Base-by-base conservation (phyloP, 2,329 filamentous ascomycete species). In the Cladosporium sphaerospermum region DNA sequence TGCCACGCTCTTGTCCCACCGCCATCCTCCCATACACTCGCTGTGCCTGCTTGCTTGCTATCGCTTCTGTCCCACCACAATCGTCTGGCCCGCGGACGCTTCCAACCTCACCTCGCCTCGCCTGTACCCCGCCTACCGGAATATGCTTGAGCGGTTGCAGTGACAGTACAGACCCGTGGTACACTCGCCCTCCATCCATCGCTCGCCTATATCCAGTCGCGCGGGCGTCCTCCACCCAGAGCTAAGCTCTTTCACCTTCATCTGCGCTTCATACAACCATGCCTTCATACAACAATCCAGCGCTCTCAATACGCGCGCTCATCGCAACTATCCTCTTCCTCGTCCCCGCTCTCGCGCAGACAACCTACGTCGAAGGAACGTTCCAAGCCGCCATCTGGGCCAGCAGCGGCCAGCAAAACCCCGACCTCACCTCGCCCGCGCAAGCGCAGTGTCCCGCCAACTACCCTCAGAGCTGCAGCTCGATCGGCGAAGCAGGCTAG, bases 401-500 rank as follows among this genome's bases (percentile, higher is more conserved):
- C 9, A 3, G 5, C 54, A 45, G 46, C 33, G 55, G 65, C 16
- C 46, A 36, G 8, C 41, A 53, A n/a, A 65, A 62, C 18, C 64
- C 63, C 9, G 68, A 51, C 48, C 41, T 51, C 32, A 51, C 48
- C 33, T 18, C 16, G 19, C 31, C 48, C n/a, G 48, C 69, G 1
- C 64, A 60, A 39, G 67, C 67, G 9, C 57, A 62, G 56, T 70
- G 67, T 61, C 68, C 68, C 2, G 60, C 64, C n/a, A 62, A 62
- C 46, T 61, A 66, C 45, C 73, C 56, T 2, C 57, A 70, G 52
- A 72, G 69, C 59, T 77, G 74, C 59, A 68, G 65, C 42, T 68
- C 63, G 31, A 72, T 76, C 45, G 62, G 67, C 33, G 65, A 71
- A 41, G 65, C 71, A 6, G 69, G 70, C 50, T 77, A 71, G 74